A percentile compares a stretch with the other conserved stretches of the same genome.
Evolutionary conservation across 129 eudicot genomes (phyloP).

Genomic region (Chrysanthemum lavandulifolium): DNA sequence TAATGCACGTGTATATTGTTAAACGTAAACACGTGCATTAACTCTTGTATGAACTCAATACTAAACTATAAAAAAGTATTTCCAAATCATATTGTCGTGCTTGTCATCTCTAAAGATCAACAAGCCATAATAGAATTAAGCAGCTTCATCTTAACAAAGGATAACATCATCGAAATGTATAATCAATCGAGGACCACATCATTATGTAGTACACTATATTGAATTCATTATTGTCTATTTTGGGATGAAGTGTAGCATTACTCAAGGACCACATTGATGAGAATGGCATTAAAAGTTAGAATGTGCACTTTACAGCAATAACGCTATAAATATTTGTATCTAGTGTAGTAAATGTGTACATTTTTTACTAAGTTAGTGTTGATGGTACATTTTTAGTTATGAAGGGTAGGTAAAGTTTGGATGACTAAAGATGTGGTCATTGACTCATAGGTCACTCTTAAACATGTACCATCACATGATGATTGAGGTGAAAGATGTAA

Average conservation of each 20-base stretch:
- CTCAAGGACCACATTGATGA: no score
- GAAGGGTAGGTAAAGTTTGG: slow-evolving; percentile 22
- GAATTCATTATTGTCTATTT: no score
- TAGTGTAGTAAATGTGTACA: slow-evolving; percentile 5
- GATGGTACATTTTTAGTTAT: slow-evolving; percentile 22
- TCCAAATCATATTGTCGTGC: no score
- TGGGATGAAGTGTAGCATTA: no score
- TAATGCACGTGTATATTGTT: no score
- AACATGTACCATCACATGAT: slow-evolving; percentile 31
- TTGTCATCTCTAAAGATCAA: neutral
- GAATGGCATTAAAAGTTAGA: no score
- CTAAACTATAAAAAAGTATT: no score
- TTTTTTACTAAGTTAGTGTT: neutral
- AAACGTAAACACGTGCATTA: no score
- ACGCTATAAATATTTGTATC: neutral
- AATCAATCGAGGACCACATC: slow-evolving; percentile 14
- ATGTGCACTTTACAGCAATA: no score
- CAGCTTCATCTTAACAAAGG: neutral
- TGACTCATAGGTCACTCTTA: slow-evolving; percentile 1
- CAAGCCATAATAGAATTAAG: neutral
- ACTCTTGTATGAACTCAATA: no score
- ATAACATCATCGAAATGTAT: neutral
- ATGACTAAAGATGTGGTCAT: slow-evolving; percentile 21
- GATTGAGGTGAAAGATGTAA: slow-evolving; percentile 25
- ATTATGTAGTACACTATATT: neutral